Conservation (phyloP, 306 rosid genomes). For the Lithocarpus polystachyus region DNA sequence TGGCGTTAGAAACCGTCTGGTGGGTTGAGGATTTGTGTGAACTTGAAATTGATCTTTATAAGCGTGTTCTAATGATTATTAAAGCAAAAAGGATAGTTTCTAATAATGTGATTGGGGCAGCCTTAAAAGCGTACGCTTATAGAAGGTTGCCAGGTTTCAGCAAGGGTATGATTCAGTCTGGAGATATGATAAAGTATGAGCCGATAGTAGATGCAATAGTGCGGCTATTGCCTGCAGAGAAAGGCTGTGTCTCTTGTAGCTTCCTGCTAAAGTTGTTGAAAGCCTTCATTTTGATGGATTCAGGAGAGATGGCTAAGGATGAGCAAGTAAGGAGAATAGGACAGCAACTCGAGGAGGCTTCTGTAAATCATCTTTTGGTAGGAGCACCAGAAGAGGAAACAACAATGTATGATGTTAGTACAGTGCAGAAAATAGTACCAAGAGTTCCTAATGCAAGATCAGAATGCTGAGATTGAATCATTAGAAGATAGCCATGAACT, state of each 20-base stretch:
- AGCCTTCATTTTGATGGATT: slow-evolving; percentile 60
- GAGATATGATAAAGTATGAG: slow-evolving; percentile 49
- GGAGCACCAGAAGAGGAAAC: slow-evolving; percentile 54
- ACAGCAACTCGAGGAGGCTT: slow-evolving; percentile 90
- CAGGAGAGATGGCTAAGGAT: slow-evolving; percentile 47
- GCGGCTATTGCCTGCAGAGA: slow-evolving; percentile 75
- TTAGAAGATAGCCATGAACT: slow-evolving; percentile 37
- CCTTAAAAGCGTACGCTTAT: slow-evolving; percentile 82
- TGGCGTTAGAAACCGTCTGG: slow-evolving; percentile 57
- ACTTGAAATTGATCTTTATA: slow-evolving; percentile 79
- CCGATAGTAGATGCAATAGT: slow-evolving; percentile 57
- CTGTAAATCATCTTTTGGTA: slow-evolving; percentile 69
- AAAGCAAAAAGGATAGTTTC: slow-evolving; percentile 50
- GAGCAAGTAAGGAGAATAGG: slow-evolving; percentile 73
- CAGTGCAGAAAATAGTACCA: slow-evolving; percentile 65
- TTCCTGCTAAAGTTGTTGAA: slow-evolving; percentile 76
- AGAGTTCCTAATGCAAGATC: slow-evolving; percentile 63
- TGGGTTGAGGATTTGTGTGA: slow-evolving; percentile 97
- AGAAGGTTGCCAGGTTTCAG: slow-evolving; percentile 76
- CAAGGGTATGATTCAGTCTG: slow-evolving; percentile 64
- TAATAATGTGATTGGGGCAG: slow-evolving; percentile 84
- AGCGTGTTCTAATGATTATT: slow-evolving; percentile 55
- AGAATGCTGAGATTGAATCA: slow-evolving; percentile 55
- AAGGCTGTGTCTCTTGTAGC: slow-evolving; percentile 77
- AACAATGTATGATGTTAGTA: slow-evolving; percentile 51